Evolutionary conservation across 768 basidiomycete genomes (phyloP), one percentile per base, ranked within the genome.

Genomic region (Galerina marginata): DNA sequence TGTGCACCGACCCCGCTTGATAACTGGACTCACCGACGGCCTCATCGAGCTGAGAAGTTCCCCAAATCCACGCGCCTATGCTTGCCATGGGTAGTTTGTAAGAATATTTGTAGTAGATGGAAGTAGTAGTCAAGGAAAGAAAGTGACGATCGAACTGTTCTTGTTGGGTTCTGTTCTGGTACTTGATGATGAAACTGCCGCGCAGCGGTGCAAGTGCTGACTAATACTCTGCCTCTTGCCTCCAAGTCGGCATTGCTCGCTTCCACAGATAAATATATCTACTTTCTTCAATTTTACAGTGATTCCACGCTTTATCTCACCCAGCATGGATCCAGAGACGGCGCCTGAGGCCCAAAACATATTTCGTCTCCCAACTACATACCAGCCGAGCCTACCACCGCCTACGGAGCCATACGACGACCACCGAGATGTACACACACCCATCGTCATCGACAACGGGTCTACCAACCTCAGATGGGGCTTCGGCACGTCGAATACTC

Each of bases 391-490:
- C 20, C 33, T 71, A 33, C 74, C 71, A n/a, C 68, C 70, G 0
- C 54, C 63, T 6, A 44, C 69, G 46, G 79, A 79, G 45, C 75
- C 83, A 11, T 92, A 91, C 64, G 75, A 82, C 47, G 56, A 65
- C 16, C 81, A 86, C 69, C 83, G 86, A 39, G 74, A 69, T 9
- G 75, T 79, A 6, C 69, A 74, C 44, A 86, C 84, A 0, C 91
- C 93, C 0, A 84, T 96, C 60, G 82, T 94, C 65, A 91, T 96
- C 66, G 95, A 96, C 81, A 95, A 96, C 66, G 95, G 95, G 61
- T 86, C 95, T 6, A 91, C 89, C 33, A 84, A 77, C 50, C 78
- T 96, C 42, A 86, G 93, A 52, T 96, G 91, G 75, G 95, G 94
- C 12, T 96, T 94, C 74, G 86, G 88, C 25, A 86, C 83, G 3